phyloP scores from a whole-genome alignment of 129 eudicot species.

The Flaveria bidentis region DNA sequence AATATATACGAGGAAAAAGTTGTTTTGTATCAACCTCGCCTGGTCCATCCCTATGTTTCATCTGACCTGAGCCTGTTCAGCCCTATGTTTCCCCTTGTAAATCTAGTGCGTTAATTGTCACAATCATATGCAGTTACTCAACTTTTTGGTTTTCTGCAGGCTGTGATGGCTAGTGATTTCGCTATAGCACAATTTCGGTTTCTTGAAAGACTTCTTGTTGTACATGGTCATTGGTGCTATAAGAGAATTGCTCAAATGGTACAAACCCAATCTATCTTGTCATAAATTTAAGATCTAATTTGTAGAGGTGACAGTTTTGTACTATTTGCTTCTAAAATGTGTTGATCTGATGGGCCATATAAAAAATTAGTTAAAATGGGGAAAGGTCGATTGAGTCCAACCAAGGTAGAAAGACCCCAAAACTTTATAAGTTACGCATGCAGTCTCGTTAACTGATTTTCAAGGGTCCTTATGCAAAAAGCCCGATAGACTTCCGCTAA shows the following conservation, averaged over 20 bases:
- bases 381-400: neutral
- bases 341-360: neutral
- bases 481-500: neutral
- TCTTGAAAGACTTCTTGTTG: slow-evolving; percentile 90
- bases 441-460: neutral
- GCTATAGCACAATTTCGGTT: slow-evolving; percentile 91
- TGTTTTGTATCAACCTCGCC: neutral
- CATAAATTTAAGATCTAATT: neutral
- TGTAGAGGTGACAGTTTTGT: too few relatives aligned
- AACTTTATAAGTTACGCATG: neutral
- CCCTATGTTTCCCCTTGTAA: neutral
- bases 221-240: slow-evolving; percentile 99
- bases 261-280: neutral
- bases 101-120: neutral
- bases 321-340: neutral
- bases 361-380: neutral
- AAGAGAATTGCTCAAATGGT: slow-evolving; percentile 97
- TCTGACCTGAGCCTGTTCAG: neutral
- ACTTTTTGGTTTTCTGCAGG: slow-evolving; percentile 49
- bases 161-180: slow-evolving; percentile 98
- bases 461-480: neutral
- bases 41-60: neutral
- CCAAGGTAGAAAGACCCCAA: neutral
- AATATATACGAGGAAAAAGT: neutral
- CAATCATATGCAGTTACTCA: neutral